Percentiles rank a stretch among this genome's conserved stretches.
These are phyloP conservation scores for Psilocybe cubensis DNA, from an alignment of 768 basidiomycete genomes.

Conservation along the genomic window DNA sequence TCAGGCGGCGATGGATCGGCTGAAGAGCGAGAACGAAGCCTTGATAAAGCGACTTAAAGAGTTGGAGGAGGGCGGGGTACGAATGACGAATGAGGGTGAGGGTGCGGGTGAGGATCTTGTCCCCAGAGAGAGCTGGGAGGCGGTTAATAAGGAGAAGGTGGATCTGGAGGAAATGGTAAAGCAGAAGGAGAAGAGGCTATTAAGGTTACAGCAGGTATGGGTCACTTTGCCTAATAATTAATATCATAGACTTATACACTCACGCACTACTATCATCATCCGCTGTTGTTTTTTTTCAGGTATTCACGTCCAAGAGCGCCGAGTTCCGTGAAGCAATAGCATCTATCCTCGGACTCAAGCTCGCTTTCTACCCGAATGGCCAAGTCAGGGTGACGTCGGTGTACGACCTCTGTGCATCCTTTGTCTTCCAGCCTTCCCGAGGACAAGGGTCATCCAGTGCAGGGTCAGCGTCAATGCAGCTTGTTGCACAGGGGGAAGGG, in stretches of 20 bases:
- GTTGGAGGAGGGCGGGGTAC: constrained; percentile 46
- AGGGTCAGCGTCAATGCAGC: constrained; percentile 63
- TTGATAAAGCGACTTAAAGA: constrained; percentile 68
- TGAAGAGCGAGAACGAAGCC: constrained; percentile 85
- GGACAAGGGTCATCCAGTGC: neutral
- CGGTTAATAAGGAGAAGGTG: constrained; percentile 66
- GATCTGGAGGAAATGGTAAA: constrained; percentile 66
- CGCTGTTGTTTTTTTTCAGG: constrained; percentile 40
- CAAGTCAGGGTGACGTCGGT: constrained; percentile 89
- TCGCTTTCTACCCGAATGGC: constrained; percentile 90
- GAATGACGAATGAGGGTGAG: constrained; percentile 10
- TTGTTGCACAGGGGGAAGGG: constrained; percentile 74
- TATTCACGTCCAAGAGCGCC: constrained; percentile 82
- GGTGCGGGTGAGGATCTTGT: constrained; percentile 52
- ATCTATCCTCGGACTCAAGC: constrained; percentile 87
- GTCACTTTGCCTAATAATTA: too few relatives aligned
- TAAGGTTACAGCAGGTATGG: constrained; percentile 79
- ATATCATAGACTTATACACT: neutral
- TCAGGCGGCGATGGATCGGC: constrained; percentile 71
- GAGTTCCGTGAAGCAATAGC: constrained; percentile 93
- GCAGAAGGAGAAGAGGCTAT: constrained; percentile 82
- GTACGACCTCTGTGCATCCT: constrained; percentile 85
- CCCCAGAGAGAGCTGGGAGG: constrained; percentile 81
- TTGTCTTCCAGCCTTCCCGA: constrained; percentile 75
- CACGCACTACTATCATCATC: neutral